phyloP scores from a whole-genome alignment of 495 filamentous ascomycete species.

The Hyaloscypha variabilis region DNA sequence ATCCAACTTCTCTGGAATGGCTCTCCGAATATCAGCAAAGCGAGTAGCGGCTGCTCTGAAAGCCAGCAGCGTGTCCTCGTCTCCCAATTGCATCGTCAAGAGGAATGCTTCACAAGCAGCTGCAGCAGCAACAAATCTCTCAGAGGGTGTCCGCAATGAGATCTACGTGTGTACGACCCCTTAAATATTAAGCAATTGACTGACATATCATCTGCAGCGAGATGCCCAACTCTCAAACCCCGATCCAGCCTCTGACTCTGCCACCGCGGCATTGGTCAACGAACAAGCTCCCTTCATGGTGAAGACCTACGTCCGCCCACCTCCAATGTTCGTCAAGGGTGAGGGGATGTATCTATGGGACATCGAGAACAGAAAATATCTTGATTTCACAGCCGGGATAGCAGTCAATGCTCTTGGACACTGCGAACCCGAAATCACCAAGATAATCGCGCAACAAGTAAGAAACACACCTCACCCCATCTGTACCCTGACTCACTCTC shows the following conservation, averaged over 20 bases:
- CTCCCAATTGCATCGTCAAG: constrained; percentile 23
- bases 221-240: constrained; percentile 69
- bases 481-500: neutral
- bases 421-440: constrained; percentile 70
- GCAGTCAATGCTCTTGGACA: constrained; percentile 94
- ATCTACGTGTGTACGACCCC: constrained; percentile 28
- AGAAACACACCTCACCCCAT: constrained; percentile 14
- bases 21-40: constrained; percentile 33
- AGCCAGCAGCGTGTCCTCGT: constrained; percentile 17
- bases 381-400: constrained; percentile 95
- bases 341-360: constrained; percentile 88
- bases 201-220: constrained; percentile 44
- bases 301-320: constrained; percentile 89
- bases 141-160: constrained; percentile 26
- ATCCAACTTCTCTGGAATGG: constrained; percentile 25
- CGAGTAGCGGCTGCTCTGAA: constrained; percentile 26
- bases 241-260: constrained; percentile 78
- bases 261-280: constrained; percentile 70
- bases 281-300: constrained; percentile 87
- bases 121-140: constrained; percentile 35
- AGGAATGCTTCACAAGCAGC: constrained; percentile 35
- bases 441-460: constrained; percentile 75
- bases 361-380: constrained; percentile 81
- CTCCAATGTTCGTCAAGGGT: constrained; percentile 85
- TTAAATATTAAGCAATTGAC: neutral